Conservation (phyloP, 495 filamentous ascomycete species). For the Chlorociboria aeruginascens region DNA sequence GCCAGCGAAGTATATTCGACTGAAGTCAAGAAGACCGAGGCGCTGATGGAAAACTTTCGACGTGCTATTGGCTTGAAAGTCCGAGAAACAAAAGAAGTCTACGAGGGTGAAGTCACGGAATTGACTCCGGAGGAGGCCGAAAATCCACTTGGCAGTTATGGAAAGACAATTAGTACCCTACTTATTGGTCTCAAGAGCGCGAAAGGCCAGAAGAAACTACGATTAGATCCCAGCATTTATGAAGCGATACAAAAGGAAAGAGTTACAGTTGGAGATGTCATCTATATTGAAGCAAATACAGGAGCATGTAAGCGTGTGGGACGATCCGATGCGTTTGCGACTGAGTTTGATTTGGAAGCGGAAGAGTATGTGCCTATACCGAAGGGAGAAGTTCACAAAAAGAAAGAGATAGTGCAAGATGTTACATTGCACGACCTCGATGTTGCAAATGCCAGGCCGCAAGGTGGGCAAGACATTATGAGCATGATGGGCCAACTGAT, state of each 20-base stretch:
- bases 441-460: slow-evolving; percentile 85
- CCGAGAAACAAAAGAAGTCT: slow-evolving; percentile 95
- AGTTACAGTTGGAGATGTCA: slow-evolving; percentile 89
- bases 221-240: slow-evolving; percentile 94
- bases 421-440: slow-evolving; percentile 94
- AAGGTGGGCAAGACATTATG: slow-evolving; percentile 98
- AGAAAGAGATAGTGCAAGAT: slow-evolving; percentile 99
- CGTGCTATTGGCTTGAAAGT: slow-evolving; percentile 91
- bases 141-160: slow-evolving; percentile 91
- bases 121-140: slow-evolving; percentile 95
- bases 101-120: slow-evolving; percentile 94
- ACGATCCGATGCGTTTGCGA: slow-evolving; percentile 88
- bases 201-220: slow-evolving; percentile 91
- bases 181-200: slow-evolving; percentile 83
- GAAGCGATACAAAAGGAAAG: slow-evolving; percentile 98
- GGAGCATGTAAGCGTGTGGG: slow-evolving; percentile 95
- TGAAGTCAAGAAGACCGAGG: slow-evolving; percentile 98
- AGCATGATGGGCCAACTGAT: slow-evolving; percentile 99
- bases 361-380: slow-evolving; percentile 98
- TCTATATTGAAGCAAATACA: slow-evolving; percentile 98
- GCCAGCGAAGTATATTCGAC: slow-evolving; percentile 94
- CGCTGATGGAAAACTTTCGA: slow-evolving; percentile 97
- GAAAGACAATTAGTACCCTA: slow-evolving; percentile 84
- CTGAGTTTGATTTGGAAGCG: slow-evolving; percentile 95
- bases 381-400: slow-evolving; percentile 98